Percentiles rank a stretch among this genome's conserved stretches.
Evolutionary conservation across 257 asterid species (phyloP).

Genomic region (Echium plantagineum): DNA sequence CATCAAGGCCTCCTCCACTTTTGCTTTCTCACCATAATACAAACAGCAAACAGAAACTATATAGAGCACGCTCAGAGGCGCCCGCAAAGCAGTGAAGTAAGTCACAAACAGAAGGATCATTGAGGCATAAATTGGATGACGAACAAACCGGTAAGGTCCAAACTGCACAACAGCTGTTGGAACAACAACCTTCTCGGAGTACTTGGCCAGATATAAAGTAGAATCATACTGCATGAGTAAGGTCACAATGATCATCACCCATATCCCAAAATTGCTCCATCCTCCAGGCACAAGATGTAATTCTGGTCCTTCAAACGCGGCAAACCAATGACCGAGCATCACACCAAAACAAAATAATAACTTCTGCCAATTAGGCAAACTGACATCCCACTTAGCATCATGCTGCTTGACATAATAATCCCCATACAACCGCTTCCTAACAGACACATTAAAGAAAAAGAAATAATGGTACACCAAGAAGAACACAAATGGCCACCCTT

Average conservation of each 20-base stretch:
- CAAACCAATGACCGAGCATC: conserved; percentile 66
- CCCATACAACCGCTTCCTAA: conserved; percentile 68
- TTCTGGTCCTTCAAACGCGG: conserved; percentile 85
- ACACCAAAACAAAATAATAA: conserved; percentile 55
- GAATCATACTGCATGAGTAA: conserved; percentile 76
- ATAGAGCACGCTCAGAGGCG: conserved; percentile 56
- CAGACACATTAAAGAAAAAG: conserved; percentile 61
- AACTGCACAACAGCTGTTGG: conserved; percentile 89
- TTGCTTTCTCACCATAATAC: conserved; percentile 72
- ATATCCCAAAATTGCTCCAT: conserved; percentile 47
- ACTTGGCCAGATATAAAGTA: conserved; percentile 71
- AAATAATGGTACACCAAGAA: conserved; percentile 81
- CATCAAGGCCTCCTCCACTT: conserved; percentile 73
- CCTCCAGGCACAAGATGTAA: conserved; percentile 82
- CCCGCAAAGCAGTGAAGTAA: conserved; percentile 65
- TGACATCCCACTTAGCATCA: conserved; percentile 67
- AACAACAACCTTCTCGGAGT: conserved; percentile 89
- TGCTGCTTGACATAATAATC: conserved; percentile 61
- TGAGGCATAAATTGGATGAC: conserved; percentile 93
- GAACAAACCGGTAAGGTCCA: conserved; percentile 82
- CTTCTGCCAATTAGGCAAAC: conserved; percentile 58
- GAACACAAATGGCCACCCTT: conserved; percentile 95
- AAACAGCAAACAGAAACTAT: conserved; percentile 37
- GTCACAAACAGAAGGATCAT: conserved; percentile 74
- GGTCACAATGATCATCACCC: conserved; percentile 47